Conservation (phyloP, 257 asterid species). For the Cynanchum wilfordii region DNA sequence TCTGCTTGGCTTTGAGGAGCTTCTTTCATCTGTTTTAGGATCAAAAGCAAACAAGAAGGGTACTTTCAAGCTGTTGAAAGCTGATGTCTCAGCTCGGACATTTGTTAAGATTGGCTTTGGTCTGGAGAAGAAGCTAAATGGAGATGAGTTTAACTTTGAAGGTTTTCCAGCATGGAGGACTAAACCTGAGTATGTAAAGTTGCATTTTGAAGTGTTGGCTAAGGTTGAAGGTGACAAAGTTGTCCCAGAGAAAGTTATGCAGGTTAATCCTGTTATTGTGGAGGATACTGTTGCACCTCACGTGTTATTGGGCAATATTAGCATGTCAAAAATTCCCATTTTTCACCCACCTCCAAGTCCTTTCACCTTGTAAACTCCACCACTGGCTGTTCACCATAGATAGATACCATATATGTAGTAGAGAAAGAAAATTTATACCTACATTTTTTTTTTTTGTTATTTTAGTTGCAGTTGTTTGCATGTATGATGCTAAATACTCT, state of each 20-base stretch:
- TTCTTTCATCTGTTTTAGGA: conserved; percentile 75
- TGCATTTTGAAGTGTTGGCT: conserved; percentile 94
- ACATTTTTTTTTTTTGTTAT: neutral
- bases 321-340: conserved; percentile 56
- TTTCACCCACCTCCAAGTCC: conserved; percentile 62
- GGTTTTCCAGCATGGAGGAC: conserved; percentile 89
- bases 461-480: neutral
- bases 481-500: neutral
- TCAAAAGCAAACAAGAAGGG: conserved; percentile 59
- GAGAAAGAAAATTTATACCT: conserved; percentile 10
- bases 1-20: conserved; percentile 72
- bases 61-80: conserved; percentile 76
- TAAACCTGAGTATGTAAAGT: conserved; percentile 51
- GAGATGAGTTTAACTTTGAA: conserved; percentile 34
- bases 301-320: conserved; percentile 47
- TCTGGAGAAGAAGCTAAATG: conserved; percentile 64
- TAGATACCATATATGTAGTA: conserved; percentile 26
- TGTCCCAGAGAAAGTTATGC: conserved; percentile 78
- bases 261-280: conserved; percentile 54
- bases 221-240: conserved; percentile 87
- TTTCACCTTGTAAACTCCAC: conserved; percentile 41
- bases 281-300: conserved; percentile 55
- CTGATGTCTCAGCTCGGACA: conserved; percentile 83
- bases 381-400: neutral
- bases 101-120: conserved; percentile 82